Evolutionary conservation across 441 rosid genomes (phyloP).

Genomic region (Erysimum cheiri): DNA sequence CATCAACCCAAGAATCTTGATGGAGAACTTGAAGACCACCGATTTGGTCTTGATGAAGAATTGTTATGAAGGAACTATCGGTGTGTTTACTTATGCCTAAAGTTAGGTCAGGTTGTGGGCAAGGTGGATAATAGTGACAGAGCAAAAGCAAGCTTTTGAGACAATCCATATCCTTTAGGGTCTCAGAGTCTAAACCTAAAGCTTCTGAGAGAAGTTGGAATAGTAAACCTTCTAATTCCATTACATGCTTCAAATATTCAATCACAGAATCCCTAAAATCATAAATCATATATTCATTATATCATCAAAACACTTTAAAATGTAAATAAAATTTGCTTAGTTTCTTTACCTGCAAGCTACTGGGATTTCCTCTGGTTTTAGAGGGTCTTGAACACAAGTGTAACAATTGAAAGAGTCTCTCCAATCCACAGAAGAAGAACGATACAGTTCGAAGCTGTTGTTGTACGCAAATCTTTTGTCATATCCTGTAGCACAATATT

Average conservation of each 20-base stretch:
- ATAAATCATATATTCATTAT: background rate
- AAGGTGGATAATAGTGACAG: constrained; percentile 56
- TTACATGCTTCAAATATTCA: constrained; percentile 22
- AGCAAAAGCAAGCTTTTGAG: constrained; percentile 36
- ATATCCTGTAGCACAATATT: constrained; percentile 22
- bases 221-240: constrained; percentile 17
- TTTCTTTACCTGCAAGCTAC: constrained; percentile 43
- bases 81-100: constrained; percentile 59
- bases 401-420: constrained; percentile 49
- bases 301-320: background rate
- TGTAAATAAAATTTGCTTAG: background rate
- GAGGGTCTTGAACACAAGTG: constrained; percentile 52
- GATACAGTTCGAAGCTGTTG: constrained; percentile 43
- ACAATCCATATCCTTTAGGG: constrained; percentile 41
- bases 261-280: constrained; percentile 33
- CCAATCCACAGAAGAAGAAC: constrained; percentile 47
- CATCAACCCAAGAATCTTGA: constrained; percentile 55
- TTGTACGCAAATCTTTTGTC: constrained; percentile 40
- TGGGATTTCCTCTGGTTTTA: constrained; percentile 56
- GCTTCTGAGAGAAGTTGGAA: constrained; percentile 48
- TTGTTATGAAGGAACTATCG: constrained; percentile 51
- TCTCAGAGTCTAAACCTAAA: constrained; percentile 41
- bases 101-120: constrained; percentile 63
- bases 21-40: constrained; percentile 58
- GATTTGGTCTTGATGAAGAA: constrained; percentile 63